phyloP scores from a whole-genome alignment of 2,329 filamentous ascomycete species.

The Fusarium mexicanum region DNA sequence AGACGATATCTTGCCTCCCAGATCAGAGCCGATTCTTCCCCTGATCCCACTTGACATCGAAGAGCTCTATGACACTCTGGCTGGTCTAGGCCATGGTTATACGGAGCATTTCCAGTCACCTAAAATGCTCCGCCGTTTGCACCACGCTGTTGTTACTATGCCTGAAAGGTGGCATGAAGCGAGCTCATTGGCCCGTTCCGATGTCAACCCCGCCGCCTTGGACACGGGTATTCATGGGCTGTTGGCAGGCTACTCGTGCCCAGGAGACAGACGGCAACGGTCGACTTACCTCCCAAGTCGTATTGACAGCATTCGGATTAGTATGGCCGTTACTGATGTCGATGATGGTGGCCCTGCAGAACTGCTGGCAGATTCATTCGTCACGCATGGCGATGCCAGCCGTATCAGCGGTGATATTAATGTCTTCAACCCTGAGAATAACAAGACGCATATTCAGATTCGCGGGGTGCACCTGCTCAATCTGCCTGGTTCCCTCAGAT shows the following conservation, averaged over 20 bases:
- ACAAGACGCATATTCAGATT: not conserved
- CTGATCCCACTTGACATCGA: not conserved
- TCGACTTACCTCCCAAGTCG: not conserved
- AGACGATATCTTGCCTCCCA: not conserved
- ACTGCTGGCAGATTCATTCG: not conserved
- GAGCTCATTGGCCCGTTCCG: not conserved
- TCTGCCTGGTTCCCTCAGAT: not conserved
- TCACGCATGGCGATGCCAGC: not conserved
- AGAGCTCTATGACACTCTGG: not conserved
- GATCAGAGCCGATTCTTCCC: not conserved
- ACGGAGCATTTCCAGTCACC: not conserved
- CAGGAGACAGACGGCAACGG: not conserved
- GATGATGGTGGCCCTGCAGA: not conserved
- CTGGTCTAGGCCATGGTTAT: not conserved
- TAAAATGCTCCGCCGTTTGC: not conserved
- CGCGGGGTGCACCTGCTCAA: not conserved
- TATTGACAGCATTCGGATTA: not conserved
- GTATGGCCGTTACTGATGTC: not conserved
- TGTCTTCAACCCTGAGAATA: not conserved
- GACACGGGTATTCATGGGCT: not conserved
- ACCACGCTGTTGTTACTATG: not conserved
- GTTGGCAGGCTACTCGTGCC: not conserved
- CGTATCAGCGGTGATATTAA: not conserved
- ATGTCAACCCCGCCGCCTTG: not conserved
- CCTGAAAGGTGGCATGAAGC: not conserved